Percentiles rank a stretch among this genome's conserved stretches.
These are phyloP conservation scores for Leucocoprinus birnbaumii DNA, from an alignment of 768 basidiomycete genomes.

Conservation along the genomic window DNA sequence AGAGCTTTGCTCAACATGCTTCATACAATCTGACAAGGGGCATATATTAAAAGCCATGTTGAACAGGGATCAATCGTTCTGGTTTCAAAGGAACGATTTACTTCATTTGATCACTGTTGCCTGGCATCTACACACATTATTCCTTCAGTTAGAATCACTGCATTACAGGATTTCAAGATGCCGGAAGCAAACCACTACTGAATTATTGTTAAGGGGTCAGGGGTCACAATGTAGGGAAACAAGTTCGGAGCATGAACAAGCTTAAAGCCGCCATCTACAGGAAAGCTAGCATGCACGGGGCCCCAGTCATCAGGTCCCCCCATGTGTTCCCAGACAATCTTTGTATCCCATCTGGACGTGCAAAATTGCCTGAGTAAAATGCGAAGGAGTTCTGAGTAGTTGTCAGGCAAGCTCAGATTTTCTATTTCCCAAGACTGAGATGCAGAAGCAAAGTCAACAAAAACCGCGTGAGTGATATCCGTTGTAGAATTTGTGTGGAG, in stretches of 20 bases:
- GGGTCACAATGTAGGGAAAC: conserved; percentile 2
- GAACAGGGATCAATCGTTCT: no score
- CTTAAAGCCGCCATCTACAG: no score
- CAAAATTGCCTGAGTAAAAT: neutral
- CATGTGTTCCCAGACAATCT: conserved; percentile 1
- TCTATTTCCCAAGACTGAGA: conserved; percentile 14
- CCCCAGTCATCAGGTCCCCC: conserved; percentile 12
- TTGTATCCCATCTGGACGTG: neutral
- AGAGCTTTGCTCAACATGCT: no score
- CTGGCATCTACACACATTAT: no score
- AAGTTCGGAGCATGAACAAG: neutral
- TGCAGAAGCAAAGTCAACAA: conserved; percentile 16
- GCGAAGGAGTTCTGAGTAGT: conserved; percentile 9
- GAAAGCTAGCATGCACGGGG: neutral
- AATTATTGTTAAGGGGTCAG: no score
- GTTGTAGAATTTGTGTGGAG: conserved; percentile 14
- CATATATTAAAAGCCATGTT: no score
- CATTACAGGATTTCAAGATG: no score
- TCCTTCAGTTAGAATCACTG: no score
- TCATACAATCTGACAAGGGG: no score
- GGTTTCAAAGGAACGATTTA: no score
- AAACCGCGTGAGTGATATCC: conserved; percentile 14
- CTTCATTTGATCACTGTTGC: no score
- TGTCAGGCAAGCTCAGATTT: conserved; percentile 7
- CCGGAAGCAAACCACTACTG: no score